Conservation (phyloP, 2,329 filamentous ascomycete species). For the Myriosclerotinia duriaeana region DNA sequence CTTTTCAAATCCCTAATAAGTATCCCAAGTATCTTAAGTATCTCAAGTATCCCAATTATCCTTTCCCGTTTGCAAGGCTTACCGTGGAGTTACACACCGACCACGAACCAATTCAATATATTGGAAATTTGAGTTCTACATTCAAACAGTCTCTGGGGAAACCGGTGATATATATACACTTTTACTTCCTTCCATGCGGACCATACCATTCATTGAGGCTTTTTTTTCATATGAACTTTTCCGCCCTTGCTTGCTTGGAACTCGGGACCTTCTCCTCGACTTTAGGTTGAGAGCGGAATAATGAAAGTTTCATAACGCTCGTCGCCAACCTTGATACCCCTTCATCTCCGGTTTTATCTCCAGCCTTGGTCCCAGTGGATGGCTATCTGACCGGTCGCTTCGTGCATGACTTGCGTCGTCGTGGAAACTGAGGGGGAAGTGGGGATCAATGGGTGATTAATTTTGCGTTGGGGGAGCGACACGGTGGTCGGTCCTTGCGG, state of each 20-base stretch:
- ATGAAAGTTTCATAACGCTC: background rate
- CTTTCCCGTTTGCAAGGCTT: background rate
- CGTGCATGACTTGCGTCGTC: background rate
- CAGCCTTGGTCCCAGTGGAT: background rate
- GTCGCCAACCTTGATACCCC: slow-evolving; percentile 1
- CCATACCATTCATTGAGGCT: background rate
- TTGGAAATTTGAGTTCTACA: slow-evolving; percentile 11
- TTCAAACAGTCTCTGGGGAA: slow-evolving; percentile 14
- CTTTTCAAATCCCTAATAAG: too few species aligned
- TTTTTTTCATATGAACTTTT: too few species aligned
- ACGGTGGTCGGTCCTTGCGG: background rate
- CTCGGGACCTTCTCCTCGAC: too few species aligned
- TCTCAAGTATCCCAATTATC: background rate
- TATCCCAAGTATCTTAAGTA: too few species aligned
- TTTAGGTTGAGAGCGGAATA: background rate
- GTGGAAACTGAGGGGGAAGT: slow-evolving; percentile 12
- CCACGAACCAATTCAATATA: background rate
- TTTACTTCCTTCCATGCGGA: too few species aligned
- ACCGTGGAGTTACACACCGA: background rate
- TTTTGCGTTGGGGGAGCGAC: slow-evolving; percentile 19
- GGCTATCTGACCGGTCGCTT: background rate
- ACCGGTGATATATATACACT: slow-evolving; percentile 9
- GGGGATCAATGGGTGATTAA: slow-evolving; percentile 2
- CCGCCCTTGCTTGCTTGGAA: too few species aligned
- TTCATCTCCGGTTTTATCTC: background rate